phyloP scores from a whole-genome alignment of 2,329 filamentous ascomycete species.

The Colletotrichum euphorbiae region DNA sequence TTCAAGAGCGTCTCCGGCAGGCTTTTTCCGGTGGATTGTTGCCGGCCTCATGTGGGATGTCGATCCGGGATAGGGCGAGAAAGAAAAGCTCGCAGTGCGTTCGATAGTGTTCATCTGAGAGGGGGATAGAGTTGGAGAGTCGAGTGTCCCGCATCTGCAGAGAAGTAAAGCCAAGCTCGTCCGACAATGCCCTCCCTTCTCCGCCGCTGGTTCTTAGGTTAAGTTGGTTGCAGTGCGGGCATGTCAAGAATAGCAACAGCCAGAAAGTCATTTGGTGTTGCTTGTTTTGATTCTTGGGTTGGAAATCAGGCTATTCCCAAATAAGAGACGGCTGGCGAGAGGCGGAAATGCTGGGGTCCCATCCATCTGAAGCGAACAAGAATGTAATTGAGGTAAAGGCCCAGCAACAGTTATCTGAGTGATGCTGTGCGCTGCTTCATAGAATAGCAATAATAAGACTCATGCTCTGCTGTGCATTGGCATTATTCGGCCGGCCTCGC shows the following conservation, averaged over 20 bases:
- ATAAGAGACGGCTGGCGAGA: slow-evolving; percentile 16
- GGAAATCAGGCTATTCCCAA: slow-evolving; percentile 26
- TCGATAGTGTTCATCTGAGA: slow-evolving; percentile 36
- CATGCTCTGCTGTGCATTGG: background rate
- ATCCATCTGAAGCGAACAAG: background rate
- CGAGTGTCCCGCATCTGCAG: slow-evolving; percentile 30
- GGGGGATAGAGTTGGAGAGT: slow-evolving; percentile 22
- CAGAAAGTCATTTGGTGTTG: slow-evolving; percentile 6
- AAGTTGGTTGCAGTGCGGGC: slow-evolving; percentile 17
- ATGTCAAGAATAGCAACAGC: slow-evolving; percentile 32
- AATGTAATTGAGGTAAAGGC: background rate
- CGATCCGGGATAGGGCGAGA: slow-evolving; percentile 13
- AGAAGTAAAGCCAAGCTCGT: slow-evolving; percentile 30
- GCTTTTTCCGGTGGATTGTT: slow-evolving; percentile 20
- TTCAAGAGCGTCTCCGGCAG: slow-evolving; percentile 37
- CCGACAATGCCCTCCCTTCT: slow-evolving; percentile 2
- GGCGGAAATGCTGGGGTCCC: background rate
- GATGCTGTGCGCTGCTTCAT: background rate
- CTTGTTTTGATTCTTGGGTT: slow-evolving; percentile 22
- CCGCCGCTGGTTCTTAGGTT: background rate
- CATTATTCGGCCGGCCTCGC: background rate
- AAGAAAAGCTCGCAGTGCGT: background rate
- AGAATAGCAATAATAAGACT: background rate
- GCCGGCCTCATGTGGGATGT: slow-evolving; percentile 3
- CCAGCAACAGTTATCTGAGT: slow-evolving; percentile 6